A percentile compares a stretch with the other conserved stretches of the same genome.
These are phyloP conservation scores for Russula sp. DNA, from an alignment of 768 basidiomycete species.

Conservation along the genomic window DNA sequence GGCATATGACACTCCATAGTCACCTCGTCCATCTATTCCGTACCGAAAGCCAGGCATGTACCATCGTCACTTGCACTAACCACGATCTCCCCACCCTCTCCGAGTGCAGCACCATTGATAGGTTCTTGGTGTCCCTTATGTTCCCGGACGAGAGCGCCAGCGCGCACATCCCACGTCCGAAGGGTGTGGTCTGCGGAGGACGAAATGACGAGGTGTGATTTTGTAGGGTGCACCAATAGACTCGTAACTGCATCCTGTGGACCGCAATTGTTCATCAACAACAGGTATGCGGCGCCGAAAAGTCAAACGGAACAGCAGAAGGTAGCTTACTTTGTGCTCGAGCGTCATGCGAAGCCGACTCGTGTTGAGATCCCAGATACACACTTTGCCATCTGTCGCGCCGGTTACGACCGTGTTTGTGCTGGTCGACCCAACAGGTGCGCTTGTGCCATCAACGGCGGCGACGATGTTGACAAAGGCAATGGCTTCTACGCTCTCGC, in stretches of 20 bases:
- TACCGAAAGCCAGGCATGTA: conserved; percentile 76
- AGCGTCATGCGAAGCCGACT: conserved; percentile 81
- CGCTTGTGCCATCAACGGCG: conserved; percentile 50
- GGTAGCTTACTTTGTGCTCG: conserved; percentile 65
- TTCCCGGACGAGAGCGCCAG: conserved; percentile 69
- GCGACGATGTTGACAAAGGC: conserved; percentile 75
- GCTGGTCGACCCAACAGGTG: conserved; percentile 47
- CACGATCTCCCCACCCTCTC: conserved; percentile 64
- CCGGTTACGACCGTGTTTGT: conserved; percentile 76
- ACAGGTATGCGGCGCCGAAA: background rate
- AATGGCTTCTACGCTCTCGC: conserved; percentile 85
- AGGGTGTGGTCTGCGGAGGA: conserved; percentile 84
- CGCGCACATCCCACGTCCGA: conserved; percentile 90
- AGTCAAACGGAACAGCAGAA: background rate
- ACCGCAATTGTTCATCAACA: conserved; percentile 5
- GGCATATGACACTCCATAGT: background rate
- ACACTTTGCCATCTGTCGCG: conserved; percentile 90
- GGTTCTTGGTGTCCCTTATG: conserved; percentile 82
- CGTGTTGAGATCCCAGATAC: conserved; percentile 91
- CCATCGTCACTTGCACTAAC: conserved; percentile 93
- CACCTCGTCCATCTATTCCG: conserved; percentile 39
- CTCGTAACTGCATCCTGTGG: conserved; percentile 82
- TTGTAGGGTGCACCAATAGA: conserved; percentile 67
- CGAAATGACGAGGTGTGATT: conserved; percentile 75
- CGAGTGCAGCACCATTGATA: conserved; percentile 72